Evolutionary conservation across 441 rosid species (phyloP).

Genomic region (Mallotus repandus): DNA sequence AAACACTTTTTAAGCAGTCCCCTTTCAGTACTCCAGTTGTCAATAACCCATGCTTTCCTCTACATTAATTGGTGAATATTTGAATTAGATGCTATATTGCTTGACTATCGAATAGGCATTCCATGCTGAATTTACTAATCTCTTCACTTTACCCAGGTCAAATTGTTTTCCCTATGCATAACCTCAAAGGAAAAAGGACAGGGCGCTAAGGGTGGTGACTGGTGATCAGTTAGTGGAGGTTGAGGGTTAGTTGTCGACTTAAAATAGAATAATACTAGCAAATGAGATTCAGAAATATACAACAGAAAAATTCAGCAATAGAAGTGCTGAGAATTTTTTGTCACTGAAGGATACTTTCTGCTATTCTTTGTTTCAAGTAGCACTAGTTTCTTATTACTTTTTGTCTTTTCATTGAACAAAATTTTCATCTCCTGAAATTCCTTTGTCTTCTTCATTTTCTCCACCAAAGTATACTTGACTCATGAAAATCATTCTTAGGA

Average conservation of each 20-base stretch:
- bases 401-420: not conserved
- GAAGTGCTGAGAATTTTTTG: constrained; percentile 4
- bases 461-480: not conserved
- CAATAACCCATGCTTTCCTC: constrained; percentile 2
- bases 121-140: not conserved
- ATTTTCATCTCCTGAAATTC: not conserved
- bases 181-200: not conserved
- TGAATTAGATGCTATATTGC: not conserved
- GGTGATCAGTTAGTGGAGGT: not conserved
- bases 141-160: not conserved
- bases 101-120: not conserved
- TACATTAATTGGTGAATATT: not conserved
- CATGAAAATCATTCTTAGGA: not conserved
- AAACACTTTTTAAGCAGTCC: not conserved
- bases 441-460: not conserved
- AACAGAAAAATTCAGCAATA: not conserved
- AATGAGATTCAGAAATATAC: not conserved
- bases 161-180: not conserved
- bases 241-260: not conserved
- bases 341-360: not conserved
- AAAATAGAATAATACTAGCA: not conserved
- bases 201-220: not conserved
- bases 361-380: not conserved
- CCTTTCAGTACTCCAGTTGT: not conserved
- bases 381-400: not conserved